These are phyloP conservation scores for Lecanoromycetidae sp. DNA, from an alignment of 2,329 filamentous ascomycete genomes.

Conservation along the genomic window DNA sequence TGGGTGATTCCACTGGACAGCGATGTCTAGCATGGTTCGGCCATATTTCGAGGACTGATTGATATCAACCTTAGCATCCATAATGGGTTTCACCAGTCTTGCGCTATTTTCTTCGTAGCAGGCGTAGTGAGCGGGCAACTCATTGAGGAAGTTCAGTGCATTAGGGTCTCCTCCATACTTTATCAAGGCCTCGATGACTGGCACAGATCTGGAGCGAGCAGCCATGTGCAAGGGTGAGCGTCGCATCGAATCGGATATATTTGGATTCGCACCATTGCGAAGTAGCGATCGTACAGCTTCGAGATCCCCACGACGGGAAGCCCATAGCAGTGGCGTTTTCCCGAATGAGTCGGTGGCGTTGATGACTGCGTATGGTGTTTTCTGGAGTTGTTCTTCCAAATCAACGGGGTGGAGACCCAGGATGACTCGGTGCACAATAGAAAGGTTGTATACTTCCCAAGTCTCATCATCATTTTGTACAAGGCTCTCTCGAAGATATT, in stretches of 20 bases:
- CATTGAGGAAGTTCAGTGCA: neutral
- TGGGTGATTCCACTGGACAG: neutral
- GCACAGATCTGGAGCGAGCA: neutral
- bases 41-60: neutral
- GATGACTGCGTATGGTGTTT: neutral
- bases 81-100: neutral
- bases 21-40: neutral
- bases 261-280: neutral
- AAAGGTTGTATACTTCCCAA: neutral
- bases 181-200: neutral
- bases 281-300: constrained; percentile 1
- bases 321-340: constrained; percentile 1
- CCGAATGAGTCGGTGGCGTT: constrained; percentile 1
- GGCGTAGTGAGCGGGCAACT: neutral
- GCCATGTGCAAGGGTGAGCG: neutral
- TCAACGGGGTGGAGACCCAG: no score
- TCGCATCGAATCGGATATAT: neutral
- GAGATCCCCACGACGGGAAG: neutral
- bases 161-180: neutral
- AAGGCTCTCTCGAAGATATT: neutral
- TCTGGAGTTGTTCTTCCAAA: neutral
- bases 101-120: neutral
- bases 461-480: neutral
- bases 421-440: neutral
- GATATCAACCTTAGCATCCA: neutral